Base-by-base conservation (phyloP, 306 rosid genomes). In the Trifolium pratense region DNA sequence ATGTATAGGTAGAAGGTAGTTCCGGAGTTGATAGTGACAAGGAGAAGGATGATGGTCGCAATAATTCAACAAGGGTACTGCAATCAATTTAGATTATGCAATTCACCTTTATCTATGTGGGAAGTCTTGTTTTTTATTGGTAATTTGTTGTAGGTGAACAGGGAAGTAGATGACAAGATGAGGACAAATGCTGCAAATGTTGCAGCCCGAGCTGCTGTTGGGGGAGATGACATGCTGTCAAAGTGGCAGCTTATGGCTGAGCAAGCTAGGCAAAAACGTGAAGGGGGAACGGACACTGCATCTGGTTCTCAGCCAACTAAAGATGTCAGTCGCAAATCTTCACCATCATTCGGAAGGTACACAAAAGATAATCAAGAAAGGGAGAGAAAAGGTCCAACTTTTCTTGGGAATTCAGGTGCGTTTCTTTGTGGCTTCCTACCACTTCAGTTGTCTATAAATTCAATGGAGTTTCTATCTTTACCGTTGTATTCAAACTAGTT, bases 241-340 rank as follows among this genome's bases (percentile, higher is more conserved):
- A 93, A 91, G 85, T 93, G 97, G 98, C 94, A 91, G 72, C 94
- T 91, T 72, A 93, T 91, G 97, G 97, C 94, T 58, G 97, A 93
- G 88, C 96, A 91, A 84, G 96, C 97, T 32, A 85, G 92, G 74
- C 96, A 94, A 82, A 91, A 91, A 76, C 97, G 92, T 79, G 96
- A 89, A 85, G 97, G 91, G 9, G 92, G 87, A 49, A 8, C 5
- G 17, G 97, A 89, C 71, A 61, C 82, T 49, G 81, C 86, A 81
- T 79, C 97, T 75, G 78, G 87, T 62, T 88, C 97, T 76, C 94
- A 89, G 76, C 68, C 85, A 57, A 82, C 85, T 68, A 87, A 93
- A 80, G 98, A 91, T 83, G 79, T 32, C 58, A 83, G 37, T 60
- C 92, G 83, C 80, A 87, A 82, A 86, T 70, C 87, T 79, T 56